Base-by-base conservation (phyloP, 2,329 filamentous ascomycete species). In the Claviceps monticola region DNA sequence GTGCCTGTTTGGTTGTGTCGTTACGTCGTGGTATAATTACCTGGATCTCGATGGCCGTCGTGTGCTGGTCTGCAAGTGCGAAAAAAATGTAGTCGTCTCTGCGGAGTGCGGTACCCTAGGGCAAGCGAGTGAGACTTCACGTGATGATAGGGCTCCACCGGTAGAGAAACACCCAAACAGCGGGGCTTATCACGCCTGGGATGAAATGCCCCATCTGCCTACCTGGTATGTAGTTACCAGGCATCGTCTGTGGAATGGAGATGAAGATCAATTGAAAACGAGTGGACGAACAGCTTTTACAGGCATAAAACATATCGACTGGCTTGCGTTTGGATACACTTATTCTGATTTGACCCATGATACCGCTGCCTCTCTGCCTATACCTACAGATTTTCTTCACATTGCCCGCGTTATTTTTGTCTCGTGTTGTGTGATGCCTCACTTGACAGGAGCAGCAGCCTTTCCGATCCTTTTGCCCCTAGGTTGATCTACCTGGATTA, bases 1-100 rank as follows among this genome's bases (percentile, higher is more conserved):
- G 70, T 73, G 68, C 72, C 68, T 69, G 71, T 68, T 68, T 69
- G 63, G 66, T 62, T 65, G 62, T 64, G 67, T 63, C 66, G 67
- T 69, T 68, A 64, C 60, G 66, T 67, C 65, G 64, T 66, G 57
- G 61, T 57, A 59, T 64, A 55, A 62, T 60, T 66, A 61, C 65
- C 65, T 62, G 41, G 61, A 60, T 66, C 61, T 64, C 63, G 60
- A 59, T 60, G 64, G 62, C 63, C 61, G 63, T 67, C 63, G 63
- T 65, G 60, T 63, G 16, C 37, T 48, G 16, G 5, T 17, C 61
- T 61, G 58, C 57, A 61, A 58, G 42, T 59, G 56, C 57, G 55
- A 62, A 34, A 66, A 67, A 64, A 62, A 64, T 63, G 55, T 55
- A 55, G 55, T 51, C 57, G 58, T 34, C 61, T 66, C 61, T 68